Evolutionary conservation across 805 yeast species (phyloP).

Genomic region (Yarrowia sp.): DNA sequence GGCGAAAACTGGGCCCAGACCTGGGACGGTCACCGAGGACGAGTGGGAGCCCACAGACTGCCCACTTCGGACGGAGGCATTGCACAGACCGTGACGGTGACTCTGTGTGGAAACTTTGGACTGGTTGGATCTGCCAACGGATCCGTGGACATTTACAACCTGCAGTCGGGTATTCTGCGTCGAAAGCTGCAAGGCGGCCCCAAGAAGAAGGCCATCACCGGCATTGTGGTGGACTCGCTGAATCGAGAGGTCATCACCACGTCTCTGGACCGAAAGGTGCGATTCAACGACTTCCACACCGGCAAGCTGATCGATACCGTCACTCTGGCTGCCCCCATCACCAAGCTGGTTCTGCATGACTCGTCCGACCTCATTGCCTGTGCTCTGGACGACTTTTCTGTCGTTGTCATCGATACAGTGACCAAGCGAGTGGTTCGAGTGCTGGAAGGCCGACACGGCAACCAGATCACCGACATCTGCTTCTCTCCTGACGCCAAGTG

Average conservation of each 20-base stretch:
- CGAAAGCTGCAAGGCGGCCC: slow-evolving; percentile 73
- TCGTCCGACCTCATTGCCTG: slow-evolving; percentile 85
- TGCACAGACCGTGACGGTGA: slow-evolving; percentile 76
- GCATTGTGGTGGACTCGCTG: slow-evolving; percentile 87
- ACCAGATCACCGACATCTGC: slow-evolving; percentile 84
- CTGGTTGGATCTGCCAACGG: slow-evolving; percentile 89
- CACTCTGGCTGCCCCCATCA: slow-evolving; percentile 76
- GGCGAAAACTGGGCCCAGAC: slow-evolving; percentile 85
- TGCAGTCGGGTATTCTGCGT: slow-evolving; percentile 88
- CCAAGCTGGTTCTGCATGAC: slow-evolving; percentile 76
- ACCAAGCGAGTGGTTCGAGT: slow-evolving; percentile 86
- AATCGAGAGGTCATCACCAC: slow-evolving; percentile 84
- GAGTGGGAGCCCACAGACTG: slow-evolving; percentile 77
- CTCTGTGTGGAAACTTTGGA: slow-evolving; percentile 95
- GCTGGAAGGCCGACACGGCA: slow-evolving; percentile 80
- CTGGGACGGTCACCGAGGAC: slow-evolving; percentile 82
- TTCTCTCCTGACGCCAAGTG: slow-evolving; percentile 96
- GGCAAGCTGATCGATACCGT: slow-evolving; percentile 72
- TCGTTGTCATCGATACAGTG: slow-evolving; percentile 80
- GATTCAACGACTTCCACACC: slow-evolving; percentile 82
- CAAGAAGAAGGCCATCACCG: slow-evolving; percentile 72
- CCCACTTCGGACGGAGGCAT: slow-evolving; percentile 78
- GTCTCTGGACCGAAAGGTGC: slow-evolving; percentile 88
- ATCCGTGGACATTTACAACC: slow-evolving; percentile 80
- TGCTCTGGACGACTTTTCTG: slow-evolving; percentile 83